A percentile compares a stretch with the other conserved stretches of the same genome.
Conservation (phyloP, 768 basidiomycete species). For the Leucocoprinus leucothites region DNA sequence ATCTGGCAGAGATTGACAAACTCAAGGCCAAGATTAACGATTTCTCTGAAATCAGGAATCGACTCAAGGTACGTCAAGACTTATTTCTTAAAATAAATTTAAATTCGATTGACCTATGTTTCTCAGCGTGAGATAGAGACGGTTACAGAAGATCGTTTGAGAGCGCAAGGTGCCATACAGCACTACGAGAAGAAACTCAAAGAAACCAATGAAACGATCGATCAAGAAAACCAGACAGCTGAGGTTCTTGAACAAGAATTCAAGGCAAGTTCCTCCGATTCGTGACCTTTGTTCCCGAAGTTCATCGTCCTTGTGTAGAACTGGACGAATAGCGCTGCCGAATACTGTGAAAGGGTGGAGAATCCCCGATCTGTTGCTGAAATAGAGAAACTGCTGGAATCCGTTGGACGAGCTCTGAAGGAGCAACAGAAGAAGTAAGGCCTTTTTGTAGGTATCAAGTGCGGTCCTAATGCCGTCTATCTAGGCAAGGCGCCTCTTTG, state of each 20-base stretch:
- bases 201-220: slow-evolving; percentile 44
- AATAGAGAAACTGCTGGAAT: slow-evolving; percentile 60
- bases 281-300: background rate
- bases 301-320: slow-evolving; percentile 30
- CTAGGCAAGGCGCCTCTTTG: slow-evolving; percentile 73
- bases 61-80: slow-evolving; percentile 34
- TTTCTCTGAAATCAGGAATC: slow-evolving; percentile 43
- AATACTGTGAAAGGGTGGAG: slow-evolving; percentile 55
- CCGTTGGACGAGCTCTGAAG: slow-evolving; percentile 60
- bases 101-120: background rate
- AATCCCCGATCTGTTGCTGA: slow-evolving; percentile 55
- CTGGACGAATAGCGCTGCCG: slow-evolving; percentile 62
- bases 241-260: slow-evolving; percentile 61
- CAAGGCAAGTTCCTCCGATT: slow-evolving; percentile 36
- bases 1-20: slow-evolving; percentile 41
- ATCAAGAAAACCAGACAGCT: slow-evolving; percentile 40
- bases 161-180: slow-evolving; percentile 43
- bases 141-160: slow-evolving; percentile 45
- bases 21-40: slow-evolving; percentile 48
- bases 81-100: slow-evolving; percentile 15
- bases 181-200: slow-evolving; percentile 53
- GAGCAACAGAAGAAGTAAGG: slow-evolving; percentile 63
- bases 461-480: too few species aligned
- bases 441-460: background rate
- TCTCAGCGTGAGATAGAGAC: slow-evolving; percentile 46